Conservation (phyloP, 176 grass and related monocot genomes). For the Eragrostis curvula region DNA sequence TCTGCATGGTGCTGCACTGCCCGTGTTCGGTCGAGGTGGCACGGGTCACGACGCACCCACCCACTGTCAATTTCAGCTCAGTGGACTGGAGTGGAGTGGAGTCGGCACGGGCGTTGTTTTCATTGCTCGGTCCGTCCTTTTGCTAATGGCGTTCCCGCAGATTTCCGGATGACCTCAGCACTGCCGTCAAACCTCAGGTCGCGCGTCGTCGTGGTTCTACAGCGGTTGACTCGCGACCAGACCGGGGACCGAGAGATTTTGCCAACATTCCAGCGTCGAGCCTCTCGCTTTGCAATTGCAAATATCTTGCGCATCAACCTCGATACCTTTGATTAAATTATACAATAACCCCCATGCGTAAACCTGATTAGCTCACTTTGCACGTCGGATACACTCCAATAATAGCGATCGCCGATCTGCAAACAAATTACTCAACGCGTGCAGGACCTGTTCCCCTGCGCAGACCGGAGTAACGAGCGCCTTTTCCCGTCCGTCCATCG, state of each 20-base stretch:
- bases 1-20: background rate
- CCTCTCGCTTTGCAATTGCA: background rate
- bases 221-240: background rate
- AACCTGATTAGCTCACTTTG: background rate
- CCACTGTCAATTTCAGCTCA: background rate
- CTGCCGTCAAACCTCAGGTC: background rate
- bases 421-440: too few relatives aligned
- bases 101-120: background rate
- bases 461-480: background rate
- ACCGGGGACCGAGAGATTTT: too few relatives aligned
- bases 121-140: background rate
- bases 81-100: background rate
- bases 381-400: background rate
- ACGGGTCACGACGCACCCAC: slow-evolving; percentile 8
- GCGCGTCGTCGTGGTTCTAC: background rate
- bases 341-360: background rate
- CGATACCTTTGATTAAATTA: background rate
- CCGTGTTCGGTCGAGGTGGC: background rate
- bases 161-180: background rate
- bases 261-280: background rate
- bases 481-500: too few relatives aligned
- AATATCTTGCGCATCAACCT: background rate
- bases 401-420: background rate
- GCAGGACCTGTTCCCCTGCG: background rate
- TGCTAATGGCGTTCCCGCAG: slow-evolving; percentile 10